Evolutionary conservation across 352 stramenopile species (phyloP).

Genomic region (Pythium pyrilobum): DNA sequence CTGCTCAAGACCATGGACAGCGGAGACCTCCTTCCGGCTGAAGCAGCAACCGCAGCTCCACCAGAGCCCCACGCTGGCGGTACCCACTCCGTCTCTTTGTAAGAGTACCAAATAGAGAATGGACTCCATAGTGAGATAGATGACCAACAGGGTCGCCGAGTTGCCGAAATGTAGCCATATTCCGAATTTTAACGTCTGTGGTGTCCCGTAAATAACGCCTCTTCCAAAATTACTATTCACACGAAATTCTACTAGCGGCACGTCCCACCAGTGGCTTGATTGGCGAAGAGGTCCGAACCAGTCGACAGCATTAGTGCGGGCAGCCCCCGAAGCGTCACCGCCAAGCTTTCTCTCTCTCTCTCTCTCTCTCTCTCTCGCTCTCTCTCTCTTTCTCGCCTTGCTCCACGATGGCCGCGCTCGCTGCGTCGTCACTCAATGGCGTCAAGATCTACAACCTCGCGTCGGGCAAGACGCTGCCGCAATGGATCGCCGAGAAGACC

Average conservation of each 20-base stretch:
- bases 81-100: too few species aligned
- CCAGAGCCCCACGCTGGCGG: too few species aligned
- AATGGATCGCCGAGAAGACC: constrained; percentile 93
- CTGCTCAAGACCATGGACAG: constrained; percentile 49
- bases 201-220: constrained; percentile 15
- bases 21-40: too few species aligned
- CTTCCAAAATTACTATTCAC: background rate
- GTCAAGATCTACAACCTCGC: constrained; percentile 96
- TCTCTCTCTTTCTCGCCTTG: background rate
- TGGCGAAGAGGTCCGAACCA: constrained; percentile 22
- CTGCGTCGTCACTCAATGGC: constrained; percentile 85
- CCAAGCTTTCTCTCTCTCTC: background rate
- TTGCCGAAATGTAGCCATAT: constrained; percentile 23
- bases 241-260: constrained; percentile 5
- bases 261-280: constrained; percentile 5
- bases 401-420: constrained; percentile 62
- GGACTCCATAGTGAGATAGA: too few species aligned
- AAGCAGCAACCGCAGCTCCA: background rate
- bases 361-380: too few species aligned
- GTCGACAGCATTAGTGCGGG: background rate
- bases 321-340: constrained; percentile 9
- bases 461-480: constrained; percentile 90
- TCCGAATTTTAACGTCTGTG: constrained; percentile 1
- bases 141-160: too few species aligned
- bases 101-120: too few species aligned